Conservation (phyloP, 2,329 filamentous ascomycete species). For the Sporothrix curviconia region DNA sequence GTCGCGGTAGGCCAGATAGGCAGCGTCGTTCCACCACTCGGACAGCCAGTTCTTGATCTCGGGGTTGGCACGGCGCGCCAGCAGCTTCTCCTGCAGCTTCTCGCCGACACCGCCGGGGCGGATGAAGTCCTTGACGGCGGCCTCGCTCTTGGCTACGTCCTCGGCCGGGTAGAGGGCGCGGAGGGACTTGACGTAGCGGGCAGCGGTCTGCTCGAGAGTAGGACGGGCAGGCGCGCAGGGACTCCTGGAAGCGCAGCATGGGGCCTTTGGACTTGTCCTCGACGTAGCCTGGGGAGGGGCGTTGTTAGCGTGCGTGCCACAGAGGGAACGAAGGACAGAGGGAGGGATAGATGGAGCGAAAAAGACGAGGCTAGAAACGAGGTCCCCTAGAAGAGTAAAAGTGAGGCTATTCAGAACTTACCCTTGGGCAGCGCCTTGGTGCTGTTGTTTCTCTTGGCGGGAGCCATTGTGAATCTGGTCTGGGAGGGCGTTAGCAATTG, state of each 20-base stretch:
- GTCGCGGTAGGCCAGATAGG: conserved; percentile 89
- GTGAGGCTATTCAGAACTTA: conserved; percentile 31
- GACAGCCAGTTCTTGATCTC: conserved; percentile 87
- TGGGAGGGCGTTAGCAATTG: conserved; percentile 7
- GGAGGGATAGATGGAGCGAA: not conserved
- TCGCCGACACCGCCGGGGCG: conserved; percentile 77
- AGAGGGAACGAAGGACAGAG: not conserved
- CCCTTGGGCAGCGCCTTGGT: conserved; percentile 29
- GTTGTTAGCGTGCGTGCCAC: not conserved
- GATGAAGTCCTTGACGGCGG: conserved; percentile 82
- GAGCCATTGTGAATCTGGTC: conserved; percentile 41
- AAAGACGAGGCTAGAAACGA: not conserved
- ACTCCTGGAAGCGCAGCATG: conserved; percentile 81
- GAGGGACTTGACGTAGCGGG: conserved; percentile 73
- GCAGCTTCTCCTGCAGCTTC: conserved; percentile 79
- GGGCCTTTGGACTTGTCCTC: conserved; percentile 73
- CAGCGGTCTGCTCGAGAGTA: conserved; percentile 73
- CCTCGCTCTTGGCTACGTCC: conserved; percentile 68
- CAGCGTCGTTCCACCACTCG: conserved; percentile 97
- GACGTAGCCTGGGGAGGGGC: conserved; percentile 57
- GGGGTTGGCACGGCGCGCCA: conserved; percentile 72
- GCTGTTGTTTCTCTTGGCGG: conserved; percentile 50
- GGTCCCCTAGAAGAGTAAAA: conserved; percentile 30
- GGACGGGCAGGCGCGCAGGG: conserved; percentile 72
- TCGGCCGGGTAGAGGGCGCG: conserved; percentile 62